phyloP scores from a whole-genome alignment of 1,284 basidiomycete species.

The Fomes fomentarius region DNA sequence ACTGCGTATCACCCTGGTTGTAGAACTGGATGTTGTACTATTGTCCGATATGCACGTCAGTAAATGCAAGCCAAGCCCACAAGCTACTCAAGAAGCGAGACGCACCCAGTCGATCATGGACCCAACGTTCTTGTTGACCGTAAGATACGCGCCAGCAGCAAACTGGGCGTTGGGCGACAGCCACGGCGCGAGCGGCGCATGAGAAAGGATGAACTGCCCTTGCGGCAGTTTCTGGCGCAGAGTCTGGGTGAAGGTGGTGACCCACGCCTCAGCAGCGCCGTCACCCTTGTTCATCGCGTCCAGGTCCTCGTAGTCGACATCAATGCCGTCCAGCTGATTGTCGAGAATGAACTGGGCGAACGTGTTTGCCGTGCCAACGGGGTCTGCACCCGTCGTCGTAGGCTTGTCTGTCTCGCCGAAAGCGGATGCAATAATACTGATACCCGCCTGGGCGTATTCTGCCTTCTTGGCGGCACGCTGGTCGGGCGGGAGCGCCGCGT shows the following conservation, averaged over 20 bases:
- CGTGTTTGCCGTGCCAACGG: constrained; percentile 43
- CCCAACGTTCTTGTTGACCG: constrained; percentile 55
- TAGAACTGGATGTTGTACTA: constrained; percentile 54
- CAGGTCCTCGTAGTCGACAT: constrained; percentile 56
- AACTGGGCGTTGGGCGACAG: constrained; percentile 52
- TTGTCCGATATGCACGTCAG: constrained; percentile 30
- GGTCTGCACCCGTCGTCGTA: constrained; percentile 45
- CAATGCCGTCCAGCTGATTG: constrained; percentile 51
- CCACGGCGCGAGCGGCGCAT: constrained; percentile 52
- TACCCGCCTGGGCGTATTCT: constrained; percentile 47
- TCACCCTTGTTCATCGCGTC: background rate
- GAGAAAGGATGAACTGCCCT: constrained; percentile 38
- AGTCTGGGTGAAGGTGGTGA: constrained; percentile 31
- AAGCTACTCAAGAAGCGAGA: no score
- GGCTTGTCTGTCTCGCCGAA: constrained; percentile 57
- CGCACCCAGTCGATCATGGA: constrained; percentile 36
- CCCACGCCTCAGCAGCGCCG: constrained; percentile 35
- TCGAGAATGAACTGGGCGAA: constrained; percentile 45
- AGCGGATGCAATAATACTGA: constrained; percentile 49
- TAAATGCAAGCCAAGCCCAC: background rate
- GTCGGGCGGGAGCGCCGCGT: background rate
- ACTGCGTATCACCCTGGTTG: constrained; percentile 61
- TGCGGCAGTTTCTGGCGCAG: constrained; percentile 28
- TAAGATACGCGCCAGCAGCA: constrained; percentile 50
- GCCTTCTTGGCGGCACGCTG: constrained; percentile 40